Conservation (phyloP, 2,329 filamentous ascomycete genomes). For the Trichoderma oligosporum region DNA sequence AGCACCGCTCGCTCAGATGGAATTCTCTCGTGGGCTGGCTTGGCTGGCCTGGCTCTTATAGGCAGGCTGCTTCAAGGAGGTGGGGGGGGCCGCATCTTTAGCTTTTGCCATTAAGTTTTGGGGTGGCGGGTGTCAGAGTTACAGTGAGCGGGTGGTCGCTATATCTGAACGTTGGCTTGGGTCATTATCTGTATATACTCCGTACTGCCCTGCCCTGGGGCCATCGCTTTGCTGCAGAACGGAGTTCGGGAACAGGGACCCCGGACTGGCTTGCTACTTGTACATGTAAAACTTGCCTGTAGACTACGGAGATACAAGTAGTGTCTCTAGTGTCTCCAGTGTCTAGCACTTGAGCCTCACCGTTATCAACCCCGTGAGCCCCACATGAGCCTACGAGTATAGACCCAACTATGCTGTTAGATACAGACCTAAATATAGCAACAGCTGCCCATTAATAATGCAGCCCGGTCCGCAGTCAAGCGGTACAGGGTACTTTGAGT, state of each 20-base stretch:
- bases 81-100: neutral
- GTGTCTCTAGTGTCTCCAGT: neutral
- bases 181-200: no score
- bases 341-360: slow-evolving; percentile 7
- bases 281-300: neutral
- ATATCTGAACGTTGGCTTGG: neutral
- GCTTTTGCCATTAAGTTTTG: slow-evolving; percentile 10
- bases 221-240: neutral
- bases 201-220: neutral
- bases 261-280: neutral
- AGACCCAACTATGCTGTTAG: neutral
- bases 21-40: no score
- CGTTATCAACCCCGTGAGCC: slow-evolving; percentile 2
- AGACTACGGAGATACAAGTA: neutral
- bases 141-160: neutral
- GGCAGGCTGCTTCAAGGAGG: neutral
- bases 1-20: no score
- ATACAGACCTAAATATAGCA: slow-evolving; percentile 15
- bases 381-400: neutral
- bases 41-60: neutral
- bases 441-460: slow-evolving; percentile 10
- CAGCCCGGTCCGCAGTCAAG: neutral
- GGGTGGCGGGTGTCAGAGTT: neutral
- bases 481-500: slow-evolving; percentile 9
- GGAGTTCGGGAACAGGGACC: neutral